Conservation (phyloP, 2,329 filamentous ascomycete species). For the Periconia sp. region DNA sequence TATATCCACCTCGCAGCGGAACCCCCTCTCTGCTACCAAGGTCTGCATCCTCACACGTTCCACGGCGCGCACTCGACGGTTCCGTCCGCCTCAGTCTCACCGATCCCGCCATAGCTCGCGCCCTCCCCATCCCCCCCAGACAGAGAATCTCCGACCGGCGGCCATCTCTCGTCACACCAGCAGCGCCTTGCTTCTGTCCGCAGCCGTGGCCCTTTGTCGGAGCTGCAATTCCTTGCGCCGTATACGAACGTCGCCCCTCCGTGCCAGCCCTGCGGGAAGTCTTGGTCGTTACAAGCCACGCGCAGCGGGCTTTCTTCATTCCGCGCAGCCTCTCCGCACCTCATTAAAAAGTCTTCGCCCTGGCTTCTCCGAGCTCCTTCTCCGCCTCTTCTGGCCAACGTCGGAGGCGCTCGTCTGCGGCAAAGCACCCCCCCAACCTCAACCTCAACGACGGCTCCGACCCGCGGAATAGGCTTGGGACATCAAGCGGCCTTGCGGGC, state of each 20-base stretch:
- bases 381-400: conserved; percentile 47
- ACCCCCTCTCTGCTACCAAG: no score
- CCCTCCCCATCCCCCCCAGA: no score
- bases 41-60: conserved; percentile 1
- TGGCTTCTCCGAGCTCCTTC: conserved; percentile 47
- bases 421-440: conserved; percentile 42
- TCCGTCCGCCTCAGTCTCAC: conserved; percentile 6
- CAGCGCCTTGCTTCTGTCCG: conserved; percentile 5
- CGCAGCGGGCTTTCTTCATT: conserved; percentile 26
- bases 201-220: neutral
- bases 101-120: neutral
- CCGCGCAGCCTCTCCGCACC: conserved; percentile 28
- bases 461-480: conserved; percentile 33
- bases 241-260: conserved; percentile 13
- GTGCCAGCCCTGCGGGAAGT: conserved; percentile 15
- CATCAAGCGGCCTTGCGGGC: conserved; percentile 41
- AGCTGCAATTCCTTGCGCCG: conserved; percentile 14
- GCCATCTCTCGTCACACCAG: conserved; percentile 1
- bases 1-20: no score
- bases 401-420: conserved; percentile 48
- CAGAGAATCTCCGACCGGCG: conserved; percentile 1
- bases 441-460: conserved; percentile 34
- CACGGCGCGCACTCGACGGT: conserved; percentile 7
- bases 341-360: conserved; percentile 36
- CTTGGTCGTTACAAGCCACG: conserved; percentile 28